Percentiles rank a stretch among this genome's conserved stretches.
Conservation (phyloP, 2,329 filamentous ascomycete species). For the Dothideomycetidae sp. region DNA sequence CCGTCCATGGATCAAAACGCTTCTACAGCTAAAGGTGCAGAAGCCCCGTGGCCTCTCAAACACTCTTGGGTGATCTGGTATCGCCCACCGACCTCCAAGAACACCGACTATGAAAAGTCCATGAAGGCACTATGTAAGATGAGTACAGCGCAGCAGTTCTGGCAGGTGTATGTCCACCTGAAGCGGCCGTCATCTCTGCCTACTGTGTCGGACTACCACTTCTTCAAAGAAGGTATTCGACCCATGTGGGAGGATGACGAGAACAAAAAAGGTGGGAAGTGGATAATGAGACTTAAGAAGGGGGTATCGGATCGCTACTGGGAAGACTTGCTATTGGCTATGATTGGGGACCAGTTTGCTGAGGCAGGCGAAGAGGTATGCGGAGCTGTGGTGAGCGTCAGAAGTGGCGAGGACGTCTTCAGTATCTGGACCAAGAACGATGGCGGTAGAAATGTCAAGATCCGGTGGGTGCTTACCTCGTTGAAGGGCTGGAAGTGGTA, state of each 20-base stretch:
- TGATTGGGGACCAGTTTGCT: conserved; percentile 85
- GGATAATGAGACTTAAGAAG: conserved; percentile 94
- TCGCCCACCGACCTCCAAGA: conserved; percentile 88
- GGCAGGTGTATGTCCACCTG: conserved; percentile 73
- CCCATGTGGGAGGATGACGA: conserved; percentile 98
- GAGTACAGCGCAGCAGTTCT: conserved; percentile 77
- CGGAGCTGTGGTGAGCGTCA: conserved; percentile 82
- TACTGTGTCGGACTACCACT: conserved; percentile 90
- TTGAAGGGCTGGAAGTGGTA: conserved; percentile 13
- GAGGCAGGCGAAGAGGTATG: conserved; percentile 91
- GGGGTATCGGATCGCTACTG: conserved; percentile 92
- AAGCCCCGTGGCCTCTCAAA: conserved; percentile 45
- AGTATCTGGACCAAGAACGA: conserved; percentile 96
- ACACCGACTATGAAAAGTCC: conserved; percentile 96
- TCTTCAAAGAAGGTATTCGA: conserved; percentile 91
- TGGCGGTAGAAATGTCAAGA: conserved; percentile 86
- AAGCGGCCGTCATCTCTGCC: conserved; percentile 79
- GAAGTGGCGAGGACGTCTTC: conserved; percentile 91
- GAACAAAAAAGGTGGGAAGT: conserved; percentile 92
- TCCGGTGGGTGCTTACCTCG: conserved; percentile 50
- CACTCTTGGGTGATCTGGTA: conserved; percentile 96
- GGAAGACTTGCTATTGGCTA: conserved; percentile 82
- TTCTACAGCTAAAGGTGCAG: conserved; percentile 23
- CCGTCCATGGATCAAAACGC: conserved; percentile 12
- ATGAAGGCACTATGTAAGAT: conserved; percentile 74